phyloP scores from a whole-genome alignment of 257 asterid species.

The Catharanthus roseus region DNA sequence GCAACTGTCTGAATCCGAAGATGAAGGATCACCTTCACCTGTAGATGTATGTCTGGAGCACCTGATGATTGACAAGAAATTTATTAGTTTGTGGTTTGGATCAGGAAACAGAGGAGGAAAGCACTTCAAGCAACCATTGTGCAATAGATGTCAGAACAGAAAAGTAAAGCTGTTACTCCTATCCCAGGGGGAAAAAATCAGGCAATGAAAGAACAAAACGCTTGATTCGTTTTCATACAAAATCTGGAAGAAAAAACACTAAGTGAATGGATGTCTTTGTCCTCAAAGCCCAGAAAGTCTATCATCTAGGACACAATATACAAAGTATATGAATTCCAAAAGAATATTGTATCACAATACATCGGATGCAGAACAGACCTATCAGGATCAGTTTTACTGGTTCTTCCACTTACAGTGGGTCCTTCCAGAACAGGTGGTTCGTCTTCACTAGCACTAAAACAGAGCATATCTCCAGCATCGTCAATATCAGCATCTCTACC shows the following conservation, averaged over 20 bases:
- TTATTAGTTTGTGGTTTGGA: not conserved
- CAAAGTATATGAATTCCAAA: not conserved
- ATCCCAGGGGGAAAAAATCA: not conserved
- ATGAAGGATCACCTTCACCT: conserved; percentile 19
- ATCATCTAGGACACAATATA: not conserved
- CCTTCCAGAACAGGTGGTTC: conserved; percentile 24
- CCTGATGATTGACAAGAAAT: conserved; percentile 7
- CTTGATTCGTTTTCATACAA: not conserved
- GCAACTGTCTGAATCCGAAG: conserved; percentile 28
- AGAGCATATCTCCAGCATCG: conserved; percentile 20
- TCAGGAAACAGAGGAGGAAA: not conserved
- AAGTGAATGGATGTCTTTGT: not conserved
- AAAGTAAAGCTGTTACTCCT: conserved; percentile 5
- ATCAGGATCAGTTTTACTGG: conserved; percentile 17
- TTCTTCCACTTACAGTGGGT: conserved; percentile 23
- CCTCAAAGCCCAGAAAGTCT: not conserved
- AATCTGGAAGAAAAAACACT: not conserved
- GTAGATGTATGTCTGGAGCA: conserved; percentile 24
- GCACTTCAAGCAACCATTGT: not conserved
- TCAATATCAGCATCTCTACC: conserved; percentile 21
- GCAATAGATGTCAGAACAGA: conserved; percentile 1
- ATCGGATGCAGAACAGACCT: conserved; percentile 28
- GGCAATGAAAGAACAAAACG: not conserved
- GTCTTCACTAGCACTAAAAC: conserved; percentile 29
- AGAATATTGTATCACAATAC: not conserved